Evolutionary conservation across 2,329 filamentous ascomycete genomes (phyloP).

Genomic region (Aspergillus alliaceus): DNA sequence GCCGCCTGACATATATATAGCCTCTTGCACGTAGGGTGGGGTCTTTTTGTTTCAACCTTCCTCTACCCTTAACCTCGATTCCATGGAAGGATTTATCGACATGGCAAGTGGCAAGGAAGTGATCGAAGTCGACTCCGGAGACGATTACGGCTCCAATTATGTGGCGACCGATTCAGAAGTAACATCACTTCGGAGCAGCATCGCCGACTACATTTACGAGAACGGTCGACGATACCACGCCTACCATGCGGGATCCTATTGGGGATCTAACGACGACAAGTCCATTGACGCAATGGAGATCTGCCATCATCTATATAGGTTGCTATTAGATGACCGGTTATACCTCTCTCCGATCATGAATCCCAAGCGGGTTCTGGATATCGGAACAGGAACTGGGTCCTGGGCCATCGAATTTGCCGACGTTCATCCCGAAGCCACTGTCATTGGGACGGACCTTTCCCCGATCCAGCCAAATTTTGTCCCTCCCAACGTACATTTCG

Average conservation of each 20-base stretch:
- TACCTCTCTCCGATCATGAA: neutral
- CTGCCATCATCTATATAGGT: neutral
- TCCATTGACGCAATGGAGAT: neutral
- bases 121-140: neutral
- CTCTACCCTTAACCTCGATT: no score
- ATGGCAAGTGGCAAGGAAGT: neutral
- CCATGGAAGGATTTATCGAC: neutral
- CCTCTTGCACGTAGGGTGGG: no score
- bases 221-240: slow-evolving; percentile 36
- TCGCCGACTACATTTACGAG: slow-evolving; percentile 31
- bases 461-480: slow-evolving; percentile 51
- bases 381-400: slow-evolving; percentile 26
- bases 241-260: slow-evolving; percentile 30
- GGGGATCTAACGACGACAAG: slow-evolving; percentile 3
- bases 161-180: neutral
- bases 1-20: neutral
- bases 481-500: slow-evolving; percentile 48
- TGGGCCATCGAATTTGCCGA: slow-evolving; percentile 33
- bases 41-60: no score
- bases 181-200: slow-evolving; percentile 5
- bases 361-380: slow-evolving; percentile 22
- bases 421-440: slow-evolving; percentile 40
- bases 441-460: no score
- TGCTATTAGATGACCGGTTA: neutral
- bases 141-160: neutral